Base-by-base conservation (phyloP, 2,329 filamentous ascomycete species). In the Penicillium digitatum region DNA sequence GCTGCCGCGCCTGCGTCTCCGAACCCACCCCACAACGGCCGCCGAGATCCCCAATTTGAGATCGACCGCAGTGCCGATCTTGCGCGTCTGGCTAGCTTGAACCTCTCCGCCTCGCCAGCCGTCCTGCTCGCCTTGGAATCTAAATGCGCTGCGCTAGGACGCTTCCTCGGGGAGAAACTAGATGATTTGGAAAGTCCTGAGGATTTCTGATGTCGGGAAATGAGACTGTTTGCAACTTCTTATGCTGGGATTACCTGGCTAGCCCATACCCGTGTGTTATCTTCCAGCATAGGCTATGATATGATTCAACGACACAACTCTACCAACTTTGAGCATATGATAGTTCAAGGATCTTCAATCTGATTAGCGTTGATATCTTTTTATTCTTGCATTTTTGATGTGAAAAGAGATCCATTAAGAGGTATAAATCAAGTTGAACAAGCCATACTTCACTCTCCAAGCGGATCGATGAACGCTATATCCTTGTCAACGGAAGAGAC, bases 71-170 rank as follows among this genome's bases (percentile, higher is more conserved):
- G 64, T 24, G 66, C 63, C 31, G 74, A 76, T 52, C 66, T 76
- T 9, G 69, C 69, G 3, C 72, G 74, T 20, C 62, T 76, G 12
- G 66, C 70, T 1, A 72, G 70, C 47, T 56, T 76, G 38, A 76
- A 76, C 40, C 67, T 76, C 0, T 69, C 68, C 5, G 66, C 74
- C 1, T 69, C 71, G 1, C 73, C 74, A 0, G 61, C 71, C 1
- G 74, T 75, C 3, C 61, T 76, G 6, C 62, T 76, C 11, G 74
- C 74, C 1, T 54, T 76, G 11, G 74, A 76, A 52, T 75, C 74
- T 8, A 76, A 76, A 57, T 75, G 72, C 22, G 74, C 73, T 2
- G 74, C 74, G 5, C 53, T 76, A 39, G 74, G 71, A 7, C 65
- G 67, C 11, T 76, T 76, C 48, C 63, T 76, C 12, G 65, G 72